These are phyloP conservation scores for Andrographis paniculata DNA, from an alignment of 305 asterid genomes.

Conservation along the genomic window DNA sequence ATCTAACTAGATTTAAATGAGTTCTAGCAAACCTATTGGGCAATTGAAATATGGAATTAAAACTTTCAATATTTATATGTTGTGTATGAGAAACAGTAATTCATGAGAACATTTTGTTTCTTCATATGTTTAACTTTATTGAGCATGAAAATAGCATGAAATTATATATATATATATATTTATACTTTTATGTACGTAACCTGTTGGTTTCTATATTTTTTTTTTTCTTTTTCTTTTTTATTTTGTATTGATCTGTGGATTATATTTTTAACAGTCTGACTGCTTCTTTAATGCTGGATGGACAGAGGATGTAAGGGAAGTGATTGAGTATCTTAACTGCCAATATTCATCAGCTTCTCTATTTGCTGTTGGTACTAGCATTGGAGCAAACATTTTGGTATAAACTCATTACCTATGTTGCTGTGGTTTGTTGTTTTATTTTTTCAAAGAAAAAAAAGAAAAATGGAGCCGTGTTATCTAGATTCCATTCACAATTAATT, in stretches of 20 bases:
- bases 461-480: too few relatives aligned
- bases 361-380: slow-evolving; percentile 77
- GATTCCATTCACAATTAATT: too few relatives aligned
- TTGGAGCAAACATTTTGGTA: slow-evolving; percentile 95
- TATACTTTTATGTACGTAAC: slow-evolving; percentile 7
- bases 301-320: slow-evolving; percentile 73
- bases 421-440: too few relatives aligned
- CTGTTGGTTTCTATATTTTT: too few relatives aligned
- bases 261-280: slow-evolving; percentile 64
- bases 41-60: not conserved
- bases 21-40: slow-evolving; percentile 3
- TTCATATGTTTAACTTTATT: slow-evolving; percentile 1
- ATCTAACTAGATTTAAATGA: not conserved
- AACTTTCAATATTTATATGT: too few relatives aligned
- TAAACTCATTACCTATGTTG: slow-evolving; percentile 1
- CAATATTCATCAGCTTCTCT: slow-evolving; percentile 71
- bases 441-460: too few relatives aligned
- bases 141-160: slow-evolving; percentile 3
- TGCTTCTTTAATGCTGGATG: slow-evolving; percentile 80
- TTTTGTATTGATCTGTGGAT: too few relatives aligned
- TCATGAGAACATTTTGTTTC: not conserved
- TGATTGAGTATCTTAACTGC: slow-evolving; percentile 61
- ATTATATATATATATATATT: not conserved
- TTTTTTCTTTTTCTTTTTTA: too few relatives aligned
- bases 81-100: too few relatives aligned